phyloP scores from a whole-genome alignment of 345 rosid genomes.

The Adansonia digitata region DNA sequence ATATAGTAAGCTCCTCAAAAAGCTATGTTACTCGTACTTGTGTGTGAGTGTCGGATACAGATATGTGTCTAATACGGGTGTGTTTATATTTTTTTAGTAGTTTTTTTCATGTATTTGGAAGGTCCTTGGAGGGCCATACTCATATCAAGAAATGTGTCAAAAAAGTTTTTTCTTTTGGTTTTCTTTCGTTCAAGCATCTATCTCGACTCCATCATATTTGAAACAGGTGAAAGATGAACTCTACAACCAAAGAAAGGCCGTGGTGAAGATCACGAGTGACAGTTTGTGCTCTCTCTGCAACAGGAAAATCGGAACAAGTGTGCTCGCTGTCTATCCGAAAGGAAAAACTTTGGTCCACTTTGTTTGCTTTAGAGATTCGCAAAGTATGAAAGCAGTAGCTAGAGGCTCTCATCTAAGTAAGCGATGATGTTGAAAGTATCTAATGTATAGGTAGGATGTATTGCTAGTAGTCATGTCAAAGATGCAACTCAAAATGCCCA shows the following conservation, averaged over 20 bases:
- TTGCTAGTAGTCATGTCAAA: not conserved
- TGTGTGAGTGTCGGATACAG: too few species aligned
- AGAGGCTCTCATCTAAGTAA: conserved; percentile 54
- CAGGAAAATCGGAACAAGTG: conserved; percentile 92
- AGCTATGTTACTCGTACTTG: too few species aligned
- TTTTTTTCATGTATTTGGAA: too few species aligned
- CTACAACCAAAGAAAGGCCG: conserved; percentile 68
- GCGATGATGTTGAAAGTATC: conserved; percentile 32
- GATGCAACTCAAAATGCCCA: not conserved
- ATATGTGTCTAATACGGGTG: too few species aligned
- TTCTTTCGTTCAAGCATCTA: not conserved
- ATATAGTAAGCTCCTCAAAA: not conserved
- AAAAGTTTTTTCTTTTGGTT: too few species aligned
- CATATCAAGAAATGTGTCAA: too few species aligned
- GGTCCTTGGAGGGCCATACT: too few species aligned
- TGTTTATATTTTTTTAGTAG: too few species aligned
- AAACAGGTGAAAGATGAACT: conserved; percentile 89
- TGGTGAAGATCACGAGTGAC: conserved; percentile 68
- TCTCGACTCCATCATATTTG: not conserved
- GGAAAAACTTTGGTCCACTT: conserved; percentile 82
- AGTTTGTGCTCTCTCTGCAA: conserved; percentile 83
- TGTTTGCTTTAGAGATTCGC: conserved; percentile 87
- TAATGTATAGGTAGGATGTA: not conserved
- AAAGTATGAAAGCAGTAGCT: conserved; percentile 74
- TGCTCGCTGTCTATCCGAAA: conserved; percentile 82